phyloP scores from a whole-genome alignment of 345 rosid species.

The Raphanus sativus region DNA sequence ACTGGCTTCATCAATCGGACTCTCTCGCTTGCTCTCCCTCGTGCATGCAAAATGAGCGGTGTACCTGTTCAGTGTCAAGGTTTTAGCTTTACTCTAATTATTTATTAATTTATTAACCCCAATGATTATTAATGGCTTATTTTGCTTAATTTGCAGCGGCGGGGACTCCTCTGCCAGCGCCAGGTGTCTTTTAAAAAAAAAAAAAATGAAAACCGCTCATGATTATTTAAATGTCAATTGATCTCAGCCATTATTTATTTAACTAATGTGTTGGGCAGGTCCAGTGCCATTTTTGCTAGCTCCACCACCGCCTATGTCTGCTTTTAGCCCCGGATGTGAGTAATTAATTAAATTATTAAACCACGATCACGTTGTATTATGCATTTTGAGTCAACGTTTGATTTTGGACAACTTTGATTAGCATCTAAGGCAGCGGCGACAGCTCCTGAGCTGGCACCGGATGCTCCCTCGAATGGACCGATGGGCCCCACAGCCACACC shows the following conservation, averaged over 20 bases:
- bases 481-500: constrained; percentile 13
- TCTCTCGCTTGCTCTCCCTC: constrained; percentile 66
- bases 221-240: background rate
- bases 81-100: constrained; percentile 11
- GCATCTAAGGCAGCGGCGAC: constrained; percentile 30
- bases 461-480: constrained; percentile 7
- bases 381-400: background rate
- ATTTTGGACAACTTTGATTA: constrained; percentile 6
- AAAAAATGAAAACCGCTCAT: background rate
- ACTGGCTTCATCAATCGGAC: constrained; percentile 52
- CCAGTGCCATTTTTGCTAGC: constrained; percentile 57
- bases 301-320: constrained; percentile 51
- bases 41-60: constrained; percentile 61
- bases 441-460: constrained; percentile 7
- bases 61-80: constrained; percentile 78
- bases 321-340: constrained; percentile 60
- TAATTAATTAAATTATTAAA: background rate
- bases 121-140: background rate
- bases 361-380: background rate
- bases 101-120: background rate
- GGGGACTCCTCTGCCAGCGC: constrained; percentile 81
- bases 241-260: background rate
- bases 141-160: constrained; percentile 53
- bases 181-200: constrained; percentile 42
- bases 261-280: constrained; percentile 48